These are phyloP conservation scores for Medicago truncatula DNA, from an alignment of 306 rosid species.

Conservation along the genomic window DNA sequence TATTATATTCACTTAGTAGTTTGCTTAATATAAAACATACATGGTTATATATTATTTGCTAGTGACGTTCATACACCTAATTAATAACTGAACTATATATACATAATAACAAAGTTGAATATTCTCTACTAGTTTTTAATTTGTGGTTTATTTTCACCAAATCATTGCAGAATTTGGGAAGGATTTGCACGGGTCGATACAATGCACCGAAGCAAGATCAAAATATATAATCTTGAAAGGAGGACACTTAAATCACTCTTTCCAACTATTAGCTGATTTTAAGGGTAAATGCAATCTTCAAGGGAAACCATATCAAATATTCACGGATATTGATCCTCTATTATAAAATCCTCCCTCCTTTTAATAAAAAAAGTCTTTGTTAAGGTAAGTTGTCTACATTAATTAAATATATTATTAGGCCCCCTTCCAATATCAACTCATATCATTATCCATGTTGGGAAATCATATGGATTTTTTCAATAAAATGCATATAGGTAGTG, in stretches of 20 bases:
- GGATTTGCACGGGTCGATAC: slow-evolving; percentile 34
- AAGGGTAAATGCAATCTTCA: slow-evolving; percentile 48
- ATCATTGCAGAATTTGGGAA: slow-evolving; percentile 32
- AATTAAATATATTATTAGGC: slow-evolving; percentile 30
- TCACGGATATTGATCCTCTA: slow-evolving; percentile 40
- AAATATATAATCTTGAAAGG: slow-evolving; percentile 39
- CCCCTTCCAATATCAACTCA: slow-evolving; percentile 8
- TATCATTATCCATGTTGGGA: slow-evolving; percentile 5
- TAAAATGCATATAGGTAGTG: too few species aligned
- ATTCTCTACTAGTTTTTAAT: neutral
- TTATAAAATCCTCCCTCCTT: slow-evolving; percentile 22
- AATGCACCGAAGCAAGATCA: slow-evolving; percentile 37
- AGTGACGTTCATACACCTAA: too few species aligned
- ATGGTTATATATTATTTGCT: neutral
- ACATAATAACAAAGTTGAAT: neutral
- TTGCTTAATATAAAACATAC: neutral
- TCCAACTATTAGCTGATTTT: slow-evolving; percentile 33
- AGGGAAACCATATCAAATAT: slow-evolving; percentile 46
- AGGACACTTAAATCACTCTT: slow-evolving; percentile 36
- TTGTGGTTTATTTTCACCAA: slow-evolving; percentile 22
- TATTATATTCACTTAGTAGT: neutral
- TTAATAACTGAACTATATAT: too few species aligned
- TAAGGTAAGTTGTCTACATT: slow-evolving; percentile 22
- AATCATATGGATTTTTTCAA: neutral
- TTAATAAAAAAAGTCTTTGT: slow-evolving; percentile 27